Conservation (phyloP, 768 basidiomycete species). For the Xerocomellus intermedius region DNA sequence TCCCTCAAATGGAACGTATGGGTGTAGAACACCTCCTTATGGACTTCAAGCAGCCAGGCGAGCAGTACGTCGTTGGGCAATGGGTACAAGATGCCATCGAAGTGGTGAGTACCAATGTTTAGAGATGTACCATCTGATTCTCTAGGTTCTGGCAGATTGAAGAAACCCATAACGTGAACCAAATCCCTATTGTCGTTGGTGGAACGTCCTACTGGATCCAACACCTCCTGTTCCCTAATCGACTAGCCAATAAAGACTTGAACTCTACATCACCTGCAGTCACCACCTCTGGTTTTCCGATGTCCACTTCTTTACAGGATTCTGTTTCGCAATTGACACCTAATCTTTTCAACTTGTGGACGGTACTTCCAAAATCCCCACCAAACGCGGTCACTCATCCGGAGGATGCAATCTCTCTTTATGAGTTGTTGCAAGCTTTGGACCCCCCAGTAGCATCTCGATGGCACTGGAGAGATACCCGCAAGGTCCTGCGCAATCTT, state of each 20-base stretch:
- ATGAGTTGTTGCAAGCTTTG: conserved; percentile 61
- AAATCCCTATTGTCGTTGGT: conserved; percentile 88
- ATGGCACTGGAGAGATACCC: conserved; percentile 96
- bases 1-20: conserved; percentile 68
- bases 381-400: conserved; percentile 57
- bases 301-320: conserved; percentile 40
- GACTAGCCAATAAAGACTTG: conserved; percentile 43
- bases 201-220: conserved; percentile 99
- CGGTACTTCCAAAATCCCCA: conserved; percentile 56
- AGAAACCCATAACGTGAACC: conserved; percentile 57
- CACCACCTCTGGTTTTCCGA: not conserved
- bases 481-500: conserved; percentile 83
- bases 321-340: conserved; percentile 46
- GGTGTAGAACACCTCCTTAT: conserved; percentile 89
- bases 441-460: conserved; percentile 73
- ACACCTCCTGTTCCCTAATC: conserved; percentile 87
- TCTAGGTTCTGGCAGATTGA: conserved; percentile 53
- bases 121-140: not conserved
- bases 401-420: conserved; percentile 58
- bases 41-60: conserved; percentile 81
- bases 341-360: conserved; percentile 49
- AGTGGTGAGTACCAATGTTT: conserved; percentile 51
- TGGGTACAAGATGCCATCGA: conserved; percentile 84
- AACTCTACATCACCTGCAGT: not conserved
- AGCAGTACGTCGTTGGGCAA: conserved; percentile 83